phyloP scores from a whole-genome alignment of 495 filamentous ascomycete genomes.

The Hypomontagnella submonticulosa region DNA sequence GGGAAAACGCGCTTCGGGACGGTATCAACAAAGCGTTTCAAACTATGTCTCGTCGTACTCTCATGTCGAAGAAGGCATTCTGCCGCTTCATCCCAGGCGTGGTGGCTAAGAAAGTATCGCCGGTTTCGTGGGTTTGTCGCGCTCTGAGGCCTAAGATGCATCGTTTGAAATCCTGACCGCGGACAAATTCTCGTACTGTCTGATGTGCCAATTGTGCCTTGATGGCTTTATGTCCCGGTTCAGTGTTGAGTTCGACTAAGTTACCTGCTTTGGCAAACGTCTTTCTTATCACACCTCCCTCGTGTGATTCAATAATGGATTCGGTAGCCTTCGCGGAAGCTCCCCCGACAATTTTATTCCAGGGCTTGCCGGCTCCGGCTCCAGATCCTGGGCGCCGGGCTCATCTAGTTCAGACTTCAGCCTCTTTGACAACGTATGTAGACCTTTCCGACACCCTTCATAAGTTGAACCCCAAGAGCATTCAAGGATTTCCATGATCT shows the following conservation, averaged over 20 bases:
- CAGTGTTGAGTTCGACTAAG: not conserved
- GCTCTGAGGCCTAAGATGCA: constrained; percentile 15
- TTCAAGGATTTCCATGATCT: constrained; percentile 4
- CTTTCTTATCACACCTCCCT: not conserved
- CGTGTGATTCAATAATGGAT: not conserved
- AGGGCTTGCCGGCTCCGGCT: not conserved
- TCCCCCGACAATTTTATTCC: too few relatives aligned
- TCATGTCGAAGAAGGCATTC: constrained; percentile 2
- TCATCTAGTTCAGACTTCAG: not conserved
- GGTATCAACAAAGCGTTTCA: constrained; percentile 24
- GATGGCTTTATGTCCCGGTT: not conserved
- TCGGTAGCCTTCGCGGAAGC: too few relatives aligned
- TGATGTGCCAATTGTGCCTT: constrained; percentile 23
- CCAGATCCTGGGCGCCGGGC: not conserved
- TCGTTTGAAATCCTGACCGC: constrained; percentile 13
- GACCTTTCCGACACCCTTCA: not conserved
- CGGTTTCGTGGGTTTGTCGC: constrained; percentile 9
- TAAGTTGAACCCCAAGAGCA: constrained; percentile 16
- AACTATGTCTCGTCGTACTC: constrained; percentile 15
- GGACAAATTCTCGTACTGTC: constrained; percentile 27
- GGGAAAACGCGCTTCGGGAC: constrained; percentile 3
- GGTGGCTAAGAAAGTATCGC: constrained; percentile 16
- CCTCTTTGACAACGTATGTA: not conserved
- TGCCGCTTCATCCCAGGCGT: not conserved
- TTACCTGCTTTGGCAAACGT: constrained; percentile 7